Evolutionary conservation across 805 yeast species (phyloP).

Genomic region (Myxozyma neotropica): DNA sequence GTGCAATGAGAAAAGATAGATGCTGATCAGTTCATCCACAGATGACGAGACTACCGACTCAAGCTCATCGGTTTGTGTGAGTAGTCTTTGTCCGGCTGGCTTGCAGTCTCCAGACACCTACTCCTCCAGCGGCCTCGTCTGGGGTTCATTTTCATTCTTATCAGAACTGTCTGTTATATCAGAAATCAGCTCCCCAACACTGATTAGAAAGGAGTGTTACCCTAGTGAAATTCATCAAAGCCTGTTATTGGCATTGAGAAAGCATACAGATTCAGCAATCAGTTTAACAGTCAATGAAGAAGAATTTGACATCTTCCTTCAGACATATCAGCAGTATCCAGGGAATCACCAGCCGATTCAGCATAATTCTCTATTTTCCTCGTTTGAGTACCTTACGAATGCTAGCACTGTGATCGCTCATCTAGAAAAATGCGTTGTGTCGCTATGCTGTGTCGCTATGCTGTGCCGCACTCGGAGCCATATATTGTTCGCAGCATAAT

Average conservation of each 20-base stretch:
- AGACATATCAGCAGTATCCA: conserved; percentile 1
- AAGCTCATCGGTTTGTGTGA: no score
- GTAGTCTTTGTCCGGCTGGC: no score
- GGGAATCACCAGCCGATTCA: not conserved
- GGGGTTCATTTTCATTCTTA: not conserved
- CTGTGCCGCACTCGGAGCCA: conserved; percentile 2
- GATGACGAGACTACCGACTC: no score
- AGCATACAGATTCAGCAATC: not conserved
- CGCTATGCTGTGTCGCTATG: not conserved
- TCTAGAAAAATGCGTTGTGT: not conserved
- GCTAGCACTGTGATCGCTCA: not conserved
- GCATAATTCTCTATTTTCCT: not conserved
- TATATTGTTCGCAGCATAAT: not conserved
- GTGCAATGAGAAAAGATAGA: not conserved
- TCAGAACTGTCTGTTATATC: not conserved
- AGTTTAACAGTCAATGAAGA: not conserved
- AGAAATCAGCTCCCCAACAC: not conserved
- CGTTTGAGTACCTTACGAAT: not conserved
- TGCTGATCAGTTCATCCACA: no score
- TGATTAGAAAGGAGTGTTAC: not conserved
- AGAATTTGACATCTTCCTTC: not conserved
- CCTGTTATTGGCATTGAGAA: not conserved
- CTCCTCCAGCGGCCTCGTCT: not conserved
- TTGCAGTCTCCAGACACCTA: not conserved
- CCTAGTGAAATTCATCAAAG: not conserved